phyloP scores from a whole-genome alignment of 306 rosid genomes.

The Begonia peltatifolia region DNA sequence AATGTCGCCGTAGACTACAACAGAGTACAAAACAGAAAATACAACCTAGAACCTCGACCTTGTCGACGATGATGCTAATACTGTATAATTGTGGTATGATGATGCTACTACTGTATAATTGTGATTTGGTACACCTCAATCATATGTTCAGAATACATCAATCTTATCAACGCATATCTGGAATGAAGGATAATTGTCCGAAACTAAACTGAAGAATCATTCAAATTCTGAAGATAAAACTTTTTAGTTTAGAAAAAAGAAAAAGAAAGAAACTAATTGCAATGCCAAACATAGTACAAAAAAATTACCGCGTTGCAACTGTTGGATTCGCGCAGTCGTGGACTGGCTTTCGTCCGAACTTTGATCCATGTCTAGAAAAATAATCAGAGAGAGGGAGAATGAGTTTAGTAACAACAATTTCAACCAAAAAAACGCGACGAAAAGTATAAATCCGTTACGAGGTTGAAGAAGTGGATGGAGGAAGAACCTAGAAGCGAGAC shows the following conservation, averaged over 20 bases:
- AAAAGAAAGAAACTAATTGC: slow-evolving; percentile 3
- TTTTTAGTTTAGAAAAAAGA: not conserved
- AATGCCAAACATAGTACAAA: slow-evolving; percentile 4
- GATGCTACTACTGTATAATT: no score
- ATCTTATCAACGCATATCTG: no score
- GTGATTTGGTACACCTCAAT: no score
- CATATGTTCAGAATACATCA: no score
- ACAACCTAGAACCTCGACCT: no score
- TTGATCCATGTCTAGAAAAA: slow-evolving; percentile 18
- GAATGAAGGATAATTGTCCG: not conserved
- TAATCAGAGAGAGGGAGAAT: no score
- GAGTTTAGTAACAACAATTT: not conserved
- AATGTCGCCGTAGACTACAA: no score
- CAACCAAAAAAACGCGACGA: not conserved
- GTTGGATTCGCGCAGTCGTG: slow-evolving; percentile 43
- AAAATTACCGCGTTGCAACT: slow-evolving; percentile 59
- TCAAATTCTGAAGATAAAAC: not conserved
- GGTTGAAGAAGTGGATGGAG: not conserved
- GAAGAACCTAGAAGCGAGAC: not conserved
- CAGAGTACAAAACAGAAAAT: no score
- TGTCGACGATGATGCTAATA: no score
- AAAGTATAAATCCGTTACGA: not conserved
- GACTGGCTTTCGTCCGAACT: slow-evolving; percentile 21
- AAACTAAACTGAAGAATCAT: not conserved
- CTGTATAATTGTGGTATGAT: no score